These are phyloP conservation scores for Pseudocercospora vitis DNA, from an alignment of 2,329 filamentous ascomycete species.

Conservation along the genomic window DNA sequence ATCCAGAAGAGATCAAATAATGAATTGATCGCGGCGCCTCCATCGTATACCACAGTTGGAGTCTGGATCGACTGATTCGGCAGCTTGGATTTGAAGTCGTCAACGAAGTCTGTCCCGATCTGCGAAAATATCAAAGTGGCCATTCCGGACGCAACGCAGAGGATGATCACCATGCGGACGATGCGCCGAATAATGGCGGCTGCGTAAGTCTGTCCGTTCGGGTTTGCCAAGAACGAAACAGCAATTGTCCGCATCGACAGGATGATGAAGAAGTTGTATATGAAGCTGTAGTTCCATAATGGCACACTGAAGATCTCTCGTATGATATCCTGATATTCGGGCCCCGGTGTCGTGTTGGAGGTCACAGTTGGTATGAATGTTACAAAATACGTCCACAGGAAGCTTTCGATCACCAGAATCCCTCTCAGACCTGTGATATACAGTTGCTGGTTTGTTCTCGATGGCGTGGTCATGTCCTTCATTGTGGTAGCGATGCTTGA, in stretches of 20 bases:
- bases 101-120: slow-evolving; percentile 39
- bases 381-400: slow-evolving; percentile 49
- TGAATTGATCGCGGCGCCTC: slow-evolving; percentile 48
- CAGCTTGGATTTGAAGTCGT: slow-evolving; percentile 41
- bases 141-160: slow-evolving; percentile 44
- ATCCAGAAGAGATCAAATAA: slow-evolving; percentile 52
- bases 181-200: slow-evolving; percentile 46
- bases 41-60: slow-evolving; percentile 39
- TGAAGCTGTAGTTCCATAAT: slow-evolving; percentile 48
- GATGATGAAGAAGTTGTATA: slow-evolving; percentile 50
- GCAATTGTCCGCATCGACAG: slow-evolving; percentile 47
- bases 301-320: slow-evolving; percentile 49
- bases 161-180: slow-evolving; percentile 46
- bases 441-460: slow-evolving; percentile 21
- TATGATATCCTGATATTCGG: slow-evolving; percentile 44
- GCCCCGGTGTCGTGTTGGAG: slow-evolving; percentile 40
- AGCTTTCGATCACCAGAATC: slow-evolving; percentile 45
- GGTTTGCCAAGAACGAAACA: slow-evolving; percentile 45
- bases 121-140: slow-evolving; percentile 40
- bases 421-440: slow-evolving; percentile 49
- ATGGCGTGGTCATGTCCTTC: slow-evolving; percentile 7
- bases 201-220: slow-evolving; percentile 39
- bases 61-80: slow-evolving; percentile 41
- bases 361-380: slow-evolving; percentile 48
- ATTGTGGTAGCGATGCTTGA: background rate